phyloP scores from a whole-genome alignment of 73 alveolate species.

The Paramecium octaurelia region DNA sequence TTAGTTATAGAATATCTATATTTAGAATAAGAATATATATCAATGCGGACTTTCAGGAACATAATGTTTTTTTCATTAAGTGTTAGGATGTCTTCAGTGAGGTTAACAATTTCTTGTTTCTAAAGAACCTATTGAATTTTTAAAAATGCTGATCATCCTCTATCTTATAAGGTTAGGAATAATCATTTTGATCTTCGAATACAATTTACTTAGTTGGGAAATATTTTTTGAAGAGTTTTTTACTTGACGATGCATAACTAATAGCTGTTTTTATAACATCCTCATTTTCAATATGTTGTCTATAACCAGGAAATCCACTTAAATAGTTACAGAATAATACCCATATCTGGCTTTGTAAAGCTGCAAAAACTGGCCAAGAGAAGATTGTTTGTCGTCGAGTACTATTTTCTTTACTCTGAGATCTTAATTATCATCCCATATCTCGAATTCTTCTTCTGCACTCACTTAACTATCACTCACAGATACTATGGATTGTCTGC shows the following conservation, averaged over 20 bases:
- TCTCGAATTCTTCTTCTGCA: neutral
- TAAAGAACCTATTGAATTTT: neutral
- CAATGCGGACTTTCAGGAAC: neutral
- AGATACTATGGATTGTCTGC: neutral
- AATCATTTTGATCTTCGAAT: neutral
- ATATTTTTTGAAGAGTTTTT: slow-evolving; percentile 31
- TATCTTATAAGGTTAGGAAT: slow-evolving; percentile 8
- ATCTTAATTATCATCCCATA: slow-evolving; percentile 13
- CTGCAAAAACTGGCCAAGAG: neutral
- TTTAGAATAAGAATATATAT: neutral
- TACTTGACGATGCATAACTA: neutral
- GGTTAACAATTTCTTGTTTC: neutral
- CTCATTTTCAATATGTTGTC: neutral
- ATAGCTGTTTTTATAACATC: slow-evolving; percentile 7
- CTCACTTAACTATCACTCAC: neutral
- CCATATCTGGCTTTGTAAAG: slow-evolving; percentile 17
- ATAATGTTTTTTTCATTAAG: neutral
- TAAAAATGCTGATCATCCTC: slow-evolving; percentile 1
- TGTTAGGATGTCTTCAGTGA: neutral
- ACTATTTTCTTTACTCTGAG: neutral
- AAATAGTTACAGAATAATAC: neutral
- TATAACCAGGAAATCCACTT: slow-evolving; percentile 23
- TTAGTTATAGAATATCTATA: neutral
- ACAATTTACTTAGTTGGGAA: slow-evolving; percentile 9
- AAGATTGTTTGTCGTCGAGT: neutral